These are phyloP conservation scores for Acacia pycnantha DNA, from an alignment of 331 rosid species.

Conservation along the genomic window DNA sequence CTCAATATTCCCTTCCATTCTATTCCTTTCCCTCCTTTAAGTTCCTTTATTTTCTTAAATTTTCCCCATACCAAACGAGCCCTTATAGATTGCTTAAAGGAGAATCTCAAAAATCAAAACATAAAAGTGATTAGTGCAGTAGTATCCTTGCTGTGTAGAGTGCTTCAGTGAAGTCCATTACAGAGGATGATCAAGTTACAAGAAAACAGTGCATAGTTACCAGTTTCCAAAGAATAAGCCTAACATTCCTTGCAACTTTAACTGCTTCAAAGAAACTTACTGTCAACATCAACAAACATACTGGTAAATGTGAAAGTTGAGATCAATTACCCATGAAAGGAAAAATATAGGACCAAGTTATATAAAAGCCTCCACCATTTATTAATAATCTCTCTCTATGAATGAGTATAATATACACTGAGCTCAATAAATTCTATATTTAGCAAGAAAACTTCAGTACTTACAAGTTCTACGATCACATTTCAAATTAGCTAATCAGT, in stretches of 20 bases:
- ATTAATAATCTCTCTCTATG: slow-evolving; percentile 17
- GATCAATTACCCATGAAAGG: not conserved
- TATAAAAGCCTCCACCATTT: slow-evolving; percentile 20
- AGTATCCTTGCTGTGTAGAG: not conserved
- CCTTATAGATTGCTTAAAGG: too few relatives aligned
- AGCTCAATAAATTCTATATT: slow-evolving; percentile 1
- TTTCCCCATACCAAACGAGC: too few relatives aligned
- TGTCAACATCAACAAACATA: not conserved
- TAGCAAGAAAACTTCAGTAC: slow-evolving; percentile 26
- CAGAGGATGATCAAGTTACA: not conserved
- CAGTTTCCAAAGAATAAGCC: not conserved
- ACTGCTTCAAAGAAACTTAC: not conserved
- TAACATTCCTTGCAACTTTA: not conserved
- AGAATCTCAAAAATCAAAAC: not conserved
- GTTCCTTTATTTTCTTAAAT: too few relatives aligned
- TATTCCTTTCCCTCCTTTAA: too few relatives aligned
- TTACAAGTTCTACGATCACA: slow-evolving; percentile 34
- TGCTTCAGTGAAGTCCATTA: not conserved
- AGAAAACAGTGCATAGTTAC: not conserved
- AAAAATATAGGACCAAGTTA: not conserved
- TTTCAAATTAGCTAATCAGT: slow-evolving; percentile 27
- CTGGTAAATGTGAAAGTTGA: not conserved
- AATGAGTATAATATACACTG: slow-evolving; percentile 29
- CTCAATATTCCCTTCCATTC: too few relatives aligned
- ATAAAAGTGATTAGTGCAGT: not conserved